Base-by-base conservation (phyloP, 169 alveolate species). In the Cryptosporidium muris region DNA sequence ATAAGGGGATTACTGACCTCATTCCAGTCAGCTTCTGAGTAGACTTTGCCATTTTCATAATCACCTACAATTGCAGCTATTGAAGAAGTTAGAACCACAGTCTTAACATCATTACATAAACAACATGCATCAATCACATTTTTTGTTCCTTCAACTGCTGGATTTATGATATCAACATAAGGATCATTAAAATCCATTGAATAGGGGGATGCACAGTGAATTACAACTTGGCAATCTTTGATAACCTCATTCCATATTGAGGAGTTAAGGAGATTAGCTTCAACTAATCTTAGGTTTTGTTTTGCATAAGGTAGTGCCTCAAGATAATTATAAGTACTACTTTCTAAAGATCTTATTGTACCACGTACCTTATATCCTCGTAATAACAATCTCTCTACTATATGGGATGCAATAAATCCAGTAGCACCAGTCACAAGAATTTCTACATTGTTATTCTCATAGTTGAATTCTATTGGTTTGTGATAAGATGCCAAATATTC, bases 361-460 rank as follows among this genome's bases (percentile, higher is more conserved):
- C 74, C 85, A 74, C 85, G 85, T 12, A 74, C 85, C n/a, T 74
- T 74, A 53, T 58, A 74, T 1, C 85, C 85, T 74, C 85, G 54
- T 5, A 74, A 68, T 48, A 74, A 25, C 47, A 74, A 45, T 74
- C 85, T 51, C 48, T 74, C 85, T 5, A 74, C 85, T 45, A 74
- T 58, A 60, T 74, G 85, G 12, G 85, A 56, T 48, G 85, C 85
- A 14, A 74, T 74, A 1, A 74, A 74, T 58, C 85, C 85, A 2
- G 85, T 74, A 45, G 85, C 67, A 4, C 85, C 85, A 0, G 85
- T 74, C 11, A 74, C 85, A 45, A 74, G 67, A 12, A 74, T 63
- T 3, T 49, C 60, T 8, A 25, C 45, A 42, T 58, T 52, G 38
- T 45, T 74, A 2, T 74, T 74, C 9, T 45, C 36, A 34, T 60